Conservation (phyloP, 768 basidiomycete species). For the Auricularia cornea region DNA sequence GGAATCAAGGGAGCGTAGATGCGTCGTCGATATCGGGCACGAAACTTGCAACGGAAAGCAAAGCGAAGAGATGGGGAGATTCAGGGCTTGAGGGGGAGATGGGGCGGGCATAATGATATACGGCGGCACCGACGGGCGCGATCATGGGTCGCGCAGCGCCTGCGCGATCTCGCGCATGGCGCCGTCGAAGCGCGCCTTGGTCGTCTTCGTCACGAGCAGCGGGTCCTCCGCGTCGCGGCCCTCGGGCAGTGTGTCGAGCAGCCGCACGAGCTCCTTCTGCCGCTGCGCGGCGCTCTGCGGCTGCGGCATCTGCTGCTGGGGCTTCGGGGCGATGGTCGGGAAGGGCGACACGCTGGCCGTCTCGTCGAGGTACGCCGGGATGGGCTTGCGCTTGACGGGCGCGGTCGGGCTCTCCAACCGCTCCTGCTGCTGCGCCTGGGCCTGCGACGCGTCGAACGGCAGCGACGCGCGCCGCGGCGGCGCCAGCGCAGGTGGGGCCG, state of each 20-base stretch:
- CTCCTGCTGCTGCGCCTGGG: background rate
- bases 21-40: background rate
- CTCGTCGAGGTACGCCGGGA: background rate
- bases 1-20: background rate
- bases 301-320: background rate
- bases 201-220: conserved; percentile 9
- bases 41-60: background rate
- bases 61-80: background rate
- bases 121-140: background rate
- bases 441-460: background rate
- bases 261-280: conserved; percentile 1
- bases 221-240: conserved; percentile 7
- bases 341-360: conserved; percentile 1
- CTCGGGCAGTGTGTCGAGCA: conserved; percentile 10
- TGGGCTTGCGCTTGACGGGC: background rate
- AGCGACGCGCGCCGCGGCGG: background rate
- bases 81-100: no score
- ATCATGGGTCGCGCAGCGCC: conserved; percentile 1
- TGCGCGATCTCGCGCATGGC: conserved; percentile 3
- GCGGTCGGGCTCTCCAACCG: background rate
- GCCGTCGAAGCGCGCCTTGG: conserved; percentile 1
- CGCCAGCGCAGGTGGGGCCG: background rate
- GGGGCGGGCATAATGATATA: background rate
- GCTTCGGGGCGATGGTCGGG: background rate
- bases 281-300: background rate